phyloP scores from a whole-genome alignment of 1,284 basidiomycete genomes.

The Quambalaria eucalypti region DNA sequence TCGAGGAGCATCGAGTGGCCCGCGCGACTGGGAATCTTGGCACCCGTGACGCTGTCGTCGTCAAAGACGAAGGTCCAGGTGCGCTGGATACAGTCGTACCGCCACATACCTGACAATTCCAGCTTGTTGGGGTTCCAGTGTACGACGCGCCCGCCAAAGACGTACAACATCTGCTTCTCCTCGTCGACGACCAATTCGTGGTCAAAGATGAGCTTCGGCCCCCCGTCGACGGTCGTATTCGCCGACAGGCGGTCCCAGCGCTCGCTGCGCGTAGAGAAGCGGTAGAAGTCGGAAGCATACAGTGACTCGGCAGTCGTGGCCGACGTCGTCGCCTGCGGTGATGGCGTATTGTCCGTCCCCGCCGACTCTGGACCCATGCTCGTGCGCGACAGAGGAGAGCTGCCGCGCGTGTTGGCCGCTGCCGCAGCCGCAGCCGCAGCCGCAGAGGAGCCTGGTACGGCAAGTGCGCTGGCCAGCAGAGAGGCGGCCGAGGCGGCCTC shows the following conservation, averaged over 20 bases:
- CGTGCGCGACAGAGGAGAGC: slow-evolving; percentile 2
- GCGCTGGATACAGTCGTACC: slow-evolving; percentile 37
- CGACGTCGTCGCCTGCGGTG: slow-evolving; percentile 3
- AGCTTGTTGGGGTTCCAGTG: slow-evolving; percentile 50
- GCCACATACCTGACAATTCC: slow-evolving; percentile 45
- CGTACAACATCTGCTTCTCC: slow-evolving; percentile 63
- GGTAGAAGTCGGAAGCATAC: slow-evolving; percentile 43
- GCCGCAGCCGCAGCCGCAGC: neutral
- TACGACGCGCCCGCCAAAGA: slow-evolving; percentile 67
- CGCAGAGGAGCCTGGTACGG: neutral
- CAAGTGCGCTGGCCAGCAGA: neutral
- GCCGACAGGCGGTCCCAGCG: slow-evolving; percentile 41
- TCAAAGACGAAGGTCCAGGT: slow-evolving; percentile 41
- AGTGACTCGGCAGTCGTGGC: too few species aligned
- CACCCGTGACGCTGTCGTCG: slow-evolving; percentile 28
- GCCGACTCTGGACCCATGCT: neutral
- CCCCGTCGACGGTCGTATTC: slow-evolving; percentile 52
- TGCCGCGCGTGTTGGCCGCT: slow-evolving; percentile 10
- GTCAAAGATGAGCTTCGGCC: slow-evolving; percentile 67
- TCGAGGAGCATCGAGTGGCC: slow-evolving; percentile 47
- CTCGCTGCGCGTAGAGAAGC: slow-evolving; percentile 42
- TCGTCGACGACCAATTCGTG: slow-evolving; percentile 71
- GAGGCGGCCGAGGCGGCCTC: neutral
- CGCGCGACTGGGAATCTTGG: slow-evolving; percentile 24
- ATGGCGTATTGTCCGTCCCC: neutral